These are phyloP conservation scores for Pyricularia pennisetigena DNA, from an alignment of 2,329 filamentous ascomycete species.

Conservation along the genomic window DNA sequence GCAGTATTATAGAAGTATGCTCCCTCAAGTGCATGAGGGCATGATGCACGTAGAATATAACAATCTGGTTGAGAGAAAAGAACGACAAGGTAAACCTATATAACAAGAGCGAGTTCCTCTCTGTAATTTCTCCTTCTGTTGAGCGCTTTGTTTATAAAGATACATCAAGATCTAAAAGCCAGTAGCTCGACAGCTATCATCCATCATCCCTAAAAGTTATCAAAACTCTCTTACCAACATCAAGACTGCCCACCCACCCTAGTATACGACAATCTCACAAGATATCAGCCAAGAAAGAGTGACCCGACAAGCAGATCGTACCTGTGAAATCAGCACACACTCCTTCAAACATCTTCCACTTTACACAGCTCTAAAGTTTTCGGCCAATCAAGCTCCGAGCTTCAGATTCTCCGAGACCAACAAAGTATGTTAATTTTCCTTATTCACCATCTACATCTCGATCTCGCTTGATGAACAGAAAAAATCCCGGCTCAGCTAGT, in stretches of 20 bases:
- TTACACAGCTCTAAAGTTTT: background rate
- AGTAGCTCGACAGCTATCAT: no score
- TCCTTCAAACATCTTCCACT: background rate
- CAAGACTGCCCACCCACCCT: background rate
- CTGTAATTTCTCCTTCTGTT: no score
- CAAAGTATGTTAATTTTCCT: background rate
- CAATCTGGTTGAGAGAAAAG: background rate
- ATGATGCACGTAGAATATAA: no score
- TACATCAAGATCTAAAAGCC: no score
- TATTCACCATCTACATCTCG: no score
- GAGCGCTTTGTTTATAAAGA: background rate
- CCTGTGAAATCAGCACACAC: no score
- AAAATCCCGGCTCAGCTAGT: background rate
- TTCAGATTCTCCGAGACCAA: background rate
- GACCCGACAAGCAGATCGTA: background rate
- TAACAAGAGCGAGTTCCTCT: background rate
- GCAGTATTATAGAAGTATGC: no score
- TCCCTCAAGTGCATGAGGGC: no score
- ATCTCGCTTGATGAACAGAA: no score
- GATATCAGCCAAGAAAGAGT: background rate
- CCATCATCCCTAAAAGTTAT: no score
- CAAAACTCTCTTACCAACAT: background rate
- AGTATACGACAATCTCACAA: background rate
- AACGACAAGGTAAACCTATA: background rate
- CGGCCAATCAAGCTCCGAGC: background rate